A percentile compares a stretch with the other conserved stretches of the same genome.
These are phyloP conservation scores for Sanguinoderma infundibulare DNA, from an alignment of 1,284 basidiomycete genomes.

Conservation along the genomic window DNA sequence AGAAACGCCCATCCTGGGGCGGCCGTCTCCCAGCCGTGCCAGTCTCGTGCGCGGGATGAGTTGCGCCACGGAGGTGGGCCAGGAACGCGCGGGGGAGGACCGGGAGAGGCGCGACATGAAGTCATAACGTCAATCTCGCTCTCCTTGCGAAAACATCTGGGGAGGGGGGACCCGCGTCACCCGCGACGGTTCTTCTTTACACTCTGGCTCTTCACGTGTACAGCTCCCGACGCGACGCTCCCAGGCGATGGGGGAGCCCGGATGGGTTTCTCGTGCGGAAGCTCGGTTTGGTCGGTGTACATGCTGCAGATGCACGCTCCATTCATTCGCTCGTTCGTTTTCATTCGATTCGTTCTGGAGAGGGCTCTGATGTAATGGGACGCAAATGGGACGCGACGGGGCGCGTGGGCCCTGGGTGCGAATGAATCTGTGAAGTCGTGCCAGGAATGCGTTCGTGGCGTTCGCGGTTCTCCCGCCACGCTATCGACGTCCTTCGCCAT, in stretches of 20 bases:
- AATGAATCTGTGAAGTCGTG: too few relatives aligned
- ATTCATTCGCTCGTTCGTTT: too few relatives aligned
- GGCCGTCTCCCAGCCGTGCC: not conserved
- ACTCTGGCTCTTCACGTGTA: not conserved
- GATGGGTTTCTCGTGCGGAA: too few relatives aligned
- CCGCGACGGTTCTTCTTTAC: not conserved
- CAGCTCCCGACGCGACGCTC: not conserved
- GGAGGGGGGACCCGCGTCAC: too few relatives aligned
- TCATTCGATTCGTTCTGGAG: too few relatives aligned
- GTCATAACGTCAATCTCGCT: slow-evolving; percentile 16
- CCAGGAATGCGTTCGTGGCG: too few relatives aligned
- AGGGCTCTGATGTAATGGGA: too few relatives aligned
- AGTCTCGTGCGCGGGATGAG: not conserved
- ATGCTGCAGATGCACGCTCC: too few relatives aligned
- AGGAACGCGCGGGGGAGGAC: slow-evolving; percentile 4
- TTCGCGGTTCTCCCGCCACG: not conserved
- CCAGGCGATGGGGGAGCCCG: too few relatives aligned
- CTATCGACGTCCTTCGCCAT: too few relatives aligned
- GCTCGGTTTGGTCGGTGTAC: too few relatives aligned
- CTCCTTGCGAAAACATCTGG: slow-evolving; percentile 7
- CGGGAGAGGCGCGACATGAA: slow-evolving; percentile 13
- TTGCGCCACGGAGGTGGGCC: not conserved
- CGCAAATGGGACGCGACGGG: not conserved
- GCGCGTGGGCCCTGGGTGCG: not conserved
- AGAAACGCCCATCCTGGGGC: not conserved